Percentiles rank a stretch among this genome's conserved stretches.
These are phyloP conservation scores for Aphanomyces euteiches DNA, from an alignment of 352 stramenopile species.

Conservation along the genomic window DNA sequence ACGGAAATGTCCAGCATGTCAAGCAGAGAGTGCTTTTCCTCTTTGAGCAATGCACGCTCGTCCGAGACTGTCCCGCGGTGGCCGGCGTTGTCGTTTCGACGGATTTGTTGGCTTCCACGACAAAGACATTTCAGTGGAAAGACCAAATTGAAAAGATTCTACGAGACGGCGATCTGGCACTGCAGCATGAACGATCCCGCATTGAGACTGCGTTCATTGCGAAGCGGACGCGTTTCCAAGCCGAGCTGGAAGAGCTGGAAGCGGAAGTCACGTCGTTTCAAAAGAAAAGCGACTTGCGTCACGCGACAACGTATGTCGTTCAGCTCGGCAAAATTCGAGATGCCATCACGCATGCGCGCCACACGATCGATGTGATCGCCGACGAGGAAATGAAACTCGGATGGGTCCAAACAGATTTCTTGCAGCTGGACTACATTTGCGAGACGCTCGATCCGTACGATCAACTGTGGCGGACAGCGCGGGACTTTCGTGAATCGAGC, in stretches of 20 bases:
- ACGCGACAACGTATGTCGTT: slow-evolving; percentile 70
- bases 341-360: slow-evolving; percentile 48
- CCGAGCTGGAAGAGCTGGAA: slow-evolving; percentile 76
- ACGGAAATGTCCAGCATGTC: slow-evolving; percentile 44
- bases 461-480: slow-evolving; percentile 61
- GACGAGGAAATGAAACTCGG: slow-evolving; percentile 62
- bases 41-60: slow-evolving; percentile 33
- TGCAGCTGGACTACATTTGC: slow-evolving; percentile 67
- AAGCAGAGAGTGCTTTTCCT: slow-evolving; percentile 65
- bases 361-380: slow-evolving; percentile 51
- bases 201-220: slow-evolving; percentile 71
- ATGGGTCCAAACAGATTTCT: slow-evolving; percentile 68
- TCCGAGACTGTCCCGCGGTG: slow-evolving; percentile 8
- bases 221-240: slow-evolving; percentile 62
- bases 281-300: slow-evolving; percentile 70
- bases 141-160: slow-evolving; percentile 54
- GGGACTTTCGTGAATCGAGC: slow-evolving; percentile 73
- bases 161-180: slow-evolving; percentile 45
- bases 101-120: slow-evolving; percentile 55
- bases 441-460: slow-evolving; percentile 75
- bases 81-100: slow-evolving; percentile 16
- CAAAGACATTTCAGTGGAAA: slow-evolving; percentile 67
- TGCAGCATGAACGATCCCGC: slow-evolving; percentile 56
- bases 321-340: slow-evolving; percentile 74
- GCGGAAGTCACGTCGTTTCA: slow-evolving; percentile 59